Evolutionary conservation across 2,329 filamentous ascomycete species (phyloP), one percentile per base, ranked within the genome.

Genomic region (Emergomyces pasteurianus): DNA sequence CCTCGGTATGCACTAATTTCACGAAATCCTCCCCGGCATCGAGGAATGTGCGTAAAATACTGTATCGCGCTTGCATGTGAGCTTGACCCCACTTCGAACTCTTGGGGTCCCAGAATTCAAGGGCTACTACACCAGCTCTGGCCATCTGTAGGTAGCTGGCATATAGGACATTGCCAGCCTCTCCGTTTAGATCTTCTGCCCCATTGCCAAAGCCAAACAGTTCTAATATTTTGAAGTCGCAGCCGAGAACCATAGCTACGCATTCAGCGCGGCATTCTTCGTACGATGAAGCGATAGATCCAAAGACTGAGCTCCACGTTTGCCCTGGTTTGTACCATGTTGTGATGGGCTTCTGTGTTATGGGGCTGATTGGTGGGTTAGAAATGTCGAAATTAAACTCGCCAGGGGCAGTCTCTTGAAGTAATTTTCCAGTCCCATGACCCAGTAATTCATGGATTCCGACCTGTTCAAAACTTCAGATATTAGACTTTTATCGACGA

Each of bases 31-130:
- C 83, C n/a, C 88, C 90, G 0, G 91, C 92, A 66, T 88, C 83
- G 21, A 96, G 81, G 81, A 96, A 92, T 71, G 75, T 76, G 21
- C 75, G 75, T 60, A 96, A 78, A 68, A 96, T 96, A 58, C 87
- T 89, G 77, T 91, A 96, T 12, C 92, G 88, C 26, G 91, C 92
- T 75, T 95, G 90, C 76, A 90, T 95, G 72, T 96, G 91, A 65
- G 88, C 83, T 74, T 96, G 92, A 9, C 92, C 92, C 92, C 92
- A 96, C 77, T 95, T 96, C 66, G 86, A 81, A 67, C 83, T 86
- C 77, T 92, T 92, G 6, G 91, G 91, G 69, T 96, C 91, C 91
- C 91, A 97, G 80, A 94, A 90, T 72, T 97, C 92, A 26, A 97
- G 81, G 1, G 92, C 88, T 6, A 86, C 84, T 52, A 99, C 80